Conservation (phyloP, 805 yeast species). For the Yarrowia phangngaensis region DNA sequence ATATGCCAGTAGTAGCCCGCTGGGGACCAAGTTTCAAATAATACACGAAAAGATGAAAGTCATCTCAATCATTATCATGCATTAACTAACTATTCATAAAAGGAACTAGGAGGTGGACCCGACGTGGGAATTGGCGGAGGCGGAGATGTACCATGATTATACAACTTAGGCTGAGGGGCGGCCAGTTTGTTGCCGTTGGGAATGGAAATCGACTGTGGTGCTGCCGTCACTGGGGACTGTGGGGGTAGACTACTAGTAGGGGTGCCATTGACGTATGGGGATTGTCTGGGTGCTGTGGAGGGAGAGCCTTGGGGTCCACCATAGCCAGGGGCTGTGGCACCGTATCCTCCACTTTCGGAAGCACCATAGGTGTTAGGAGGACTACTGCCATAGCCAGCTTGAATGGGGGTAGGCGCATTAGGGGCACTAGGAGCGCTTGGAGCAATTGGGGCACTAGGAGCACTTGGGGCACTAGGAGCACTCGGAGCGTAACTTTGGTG, state of each 20-base stretch:
- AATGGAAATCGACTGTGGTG: conserved; percentile 11
- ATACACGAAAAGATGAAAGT: too few relatives aligned
- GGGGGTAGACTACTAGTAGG: conserved; percentile 7
- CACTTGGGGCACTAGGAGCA: conserved; percentile 1
- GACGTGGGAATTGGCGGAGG: conserved; percentile 24
- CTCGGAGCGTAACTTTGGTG: conserved; percentile 1
- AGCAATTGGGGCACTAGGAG: too few relatives aligned
- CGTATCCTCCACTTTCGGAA: too few relatives aligned
- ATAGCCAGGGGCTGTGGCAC: background rate
- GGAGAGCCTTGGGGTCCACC: conserved; percentile 1
- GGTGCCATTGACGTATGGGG: conserved; percentile 24
- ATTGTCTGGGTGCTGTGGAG: conserved; percentile 11
- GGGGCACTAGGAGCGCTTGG: too few relatives aligned
- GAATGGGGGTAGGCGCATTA: too few relatives aligned
- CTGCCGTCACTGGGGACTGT: conserved; percentile 9
- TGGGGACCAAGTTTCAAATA: too few relatives aligned
- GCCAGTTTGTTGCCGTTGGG: conserved; percentile 5
- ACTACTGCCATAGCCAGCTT: too few relatives aligned
- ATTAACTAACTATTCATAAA: conserved; percentile 23
- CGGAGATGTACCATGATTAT: conserved; percentile 12
- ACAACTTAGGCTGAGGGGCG: background rate
- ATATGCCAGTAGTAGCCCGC: too few relatives aligned
- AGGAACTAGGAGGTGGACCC: conserved; percentile 21
- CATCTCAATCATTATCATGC: too few relatives aligned
- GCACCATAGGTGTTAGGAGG: too few relatives aligned